Evolutionary conservation across 257 asterid species (phyloP), one percentile per base, ranked within the genome.

Genomic region (Gentiana macrophylla): DNA sequence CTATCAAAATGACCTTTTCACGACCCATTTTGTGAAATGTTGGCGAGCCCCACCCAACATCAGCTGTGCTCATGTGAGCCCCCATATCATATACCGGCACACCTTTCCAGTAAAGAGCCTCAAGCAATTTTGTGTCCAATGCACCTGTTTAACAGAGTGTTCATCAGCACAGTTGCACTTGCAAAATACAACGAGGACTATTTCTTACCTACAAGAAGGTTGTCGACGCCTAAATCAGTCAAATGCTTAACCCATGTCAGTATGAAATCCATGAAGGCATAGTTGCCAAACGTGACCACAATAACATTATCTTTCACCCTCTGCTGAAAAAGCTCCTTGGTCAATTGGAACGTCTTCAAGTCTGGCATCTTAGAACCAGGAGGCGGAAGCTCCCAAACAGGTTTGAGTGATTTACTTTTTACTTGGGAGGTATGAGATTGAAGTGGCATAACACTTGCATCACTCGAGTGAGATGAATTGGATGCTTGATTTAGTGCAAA

Each of bases 31-130:
- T 88, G 83, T 92, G 97, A 78, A 92, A 92, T 57, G 86, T 77
- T 33, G 92, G 83, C 37, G 95, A 53, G 50, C 99, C 99, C 99
- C 99, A 92, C 61, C 97, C 97, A 68, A 84, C 95, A 74, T 88
- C 95, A 62, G 79, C 53, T n/a, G 95, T 85, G 78, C 95, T 88
- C 97, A 92, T 86, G 72, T 92, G 95, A 75, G 97, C 86, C 61
- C 89, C 94, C 99, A 92, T 88, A 67, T 92, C 97, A 67, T 85
- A 92, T 69, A 75, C 95, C 5, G 99, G 99, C 73, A 92, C 67
- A 52, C 99, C 99, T 75, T 80, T 88, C 95, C 94, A 92, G 56
- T 92, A 85, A 50, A 92, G 95, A 73, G 95, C 97, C 83, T 86
- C 94, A 70, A 92, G 59, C 63, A 88, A 67, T 74, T 86, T 92